Conservation (phyloP, 257 asterid species). For the Solanum rostratum region DNA sequence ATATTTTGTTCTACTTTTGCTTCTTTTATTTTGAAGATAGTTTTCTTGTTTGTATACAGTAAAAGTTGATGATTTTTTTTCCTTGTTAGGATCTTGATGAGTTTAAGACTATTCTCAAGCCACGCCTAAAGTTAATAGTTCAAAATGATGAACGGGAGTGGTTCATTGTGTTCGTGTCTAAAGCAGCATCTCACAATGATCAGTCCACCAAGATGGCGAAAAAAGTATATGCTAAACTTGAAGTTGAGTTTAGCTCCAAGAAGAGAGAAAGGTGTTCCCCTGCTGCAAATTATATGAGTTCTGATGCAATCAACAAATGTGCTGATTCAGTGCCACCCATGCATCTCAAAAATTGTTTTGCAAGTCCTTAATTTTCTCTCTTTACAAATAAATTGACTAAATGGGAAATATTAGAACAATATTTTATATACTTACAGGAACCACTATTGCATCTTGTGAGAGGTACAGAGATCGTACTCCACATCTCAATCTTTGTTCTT, state of each 20-base stretch:
- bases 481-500: neutral
- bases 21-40: neutral
- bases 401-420: neutral
- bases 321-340: neutral
- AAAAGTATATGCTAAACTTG: constrained; percentile 84
- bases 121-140: constrained; percentile 92
- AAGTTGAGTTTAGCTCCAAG: constrained; percentile 95
- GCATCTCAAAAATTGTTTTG: neutral
- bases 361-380: neutral
- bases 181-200: constrained; percentile 90
- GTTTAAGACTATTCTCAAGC: constrained; percentile 92
- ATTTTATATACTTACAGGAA: neutral
- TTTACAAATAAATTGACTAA: neutral
- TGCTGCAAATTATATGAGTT: neutral
- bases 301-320: neutral
- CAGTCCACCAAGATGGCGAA: constrained; percentile 98
- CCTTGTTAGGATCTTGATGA: constrained; percentile 85
- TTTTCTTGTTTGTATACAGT: neutral
- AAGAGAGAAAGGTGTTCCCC: constrained; percentile 80
- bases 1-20: neutral
- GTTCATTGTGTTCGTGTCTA: constrained; percentile 90
- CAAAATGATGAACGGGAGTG: constrained; percentile 98
- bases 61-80: neutral
- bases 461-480: neutral
- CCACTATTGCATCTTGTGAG: neutral